Evolutionary conservation across 371 early-diverging fungal genomes (phyloP).

Genomic region (Apophysomyces ossiformis): DNA sequence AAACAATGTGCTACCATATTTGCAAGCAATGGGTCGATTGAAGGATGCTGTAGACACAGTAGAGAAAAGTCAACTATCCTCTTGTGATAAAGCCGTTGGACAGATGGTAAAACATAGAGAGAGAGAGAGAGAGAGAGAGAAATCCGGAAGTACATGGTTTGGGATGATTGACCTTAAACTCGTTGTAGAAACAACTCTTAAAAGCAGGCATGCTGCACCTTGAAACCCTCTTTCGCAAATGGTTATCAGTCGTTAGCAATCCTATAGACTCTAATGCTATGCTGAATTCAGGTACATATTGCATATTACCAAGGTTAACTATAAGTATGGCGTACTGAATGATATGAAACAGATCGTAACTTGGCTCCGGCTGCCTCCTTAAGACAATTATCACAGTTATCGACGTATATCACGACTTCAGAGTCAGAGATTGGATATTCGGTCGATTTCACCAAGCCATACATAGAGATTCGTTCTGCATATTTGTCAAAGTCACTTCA

Average conservation of each 20-base stretch:
- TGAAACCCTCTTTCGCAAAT: constrained; percentile 58
- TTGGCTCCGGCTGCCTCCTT: constrained; percentile 34
- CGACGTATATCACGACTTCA: constrained; percentile 65
- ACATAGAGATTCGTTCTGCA: constrained; percentile 73
- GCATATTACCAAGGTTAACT: too few species aligned
- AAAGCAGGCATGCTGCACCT: constrained; percentile 62
- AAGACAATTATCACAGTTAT: constrained; percentile 63
- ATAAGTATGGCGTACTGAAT: background rate
- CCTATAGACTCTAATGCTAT: constrained; percentile 54
- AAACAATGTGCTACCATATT: constrained; percentile 54
- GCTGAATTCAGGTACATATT: constrained; percentile 34
- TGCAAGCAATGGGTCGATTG: constrained; percentile 59
- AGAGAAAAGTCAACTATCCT: constrained; percentile 53
- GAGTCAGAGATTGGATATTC: constrained; percentile 64
- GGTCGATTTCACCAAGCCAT: constrained; percentile 73
- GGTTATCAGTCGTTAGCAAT: constrained; percentile 53
- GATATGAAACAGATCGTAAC: constrained; percentile 21
- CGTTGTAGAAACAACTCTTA: constrained; percentile 59
- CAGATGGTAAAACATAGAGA: constrained; percentile 43
- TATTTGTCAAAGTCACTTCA: constrained; percentile 72
- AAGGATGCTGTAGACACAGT: constrained; percentile 62
- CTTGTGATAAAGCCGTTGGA: constrained; percentile 58
- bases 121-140: too few species aligned
- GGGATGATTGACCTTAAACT: background rate
- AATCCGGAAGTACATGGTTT: too few species aligned